phyloP scores from a whole-genome alignment of 805 yeast genomes.

The Lachancea quebecensis region DNA sequence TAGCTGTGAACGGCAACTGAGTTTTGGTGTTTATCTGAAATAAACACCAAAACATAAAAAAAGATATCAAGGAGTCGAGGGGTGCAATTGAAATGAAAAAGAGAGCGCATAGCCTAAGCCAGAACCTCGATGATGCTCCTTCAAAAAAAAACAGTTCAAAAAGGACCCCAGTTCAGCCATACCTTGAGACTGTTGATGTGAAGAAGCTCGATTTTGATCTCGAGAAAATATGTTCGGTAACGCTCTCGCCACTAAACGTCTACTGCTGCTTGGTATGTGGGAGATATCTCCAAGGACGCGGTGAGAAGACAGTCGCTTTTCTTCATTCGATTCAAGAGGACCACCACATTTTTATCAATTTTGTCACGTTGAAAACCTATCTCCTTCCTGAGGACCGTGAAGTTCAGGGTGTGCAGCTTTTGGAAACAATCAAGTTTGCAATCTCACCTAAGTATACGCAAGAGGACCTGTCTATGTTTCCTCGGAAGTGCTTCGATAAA shows the following conservation, averaged over 20 bases:
- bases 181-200: constrained; percentile 28
- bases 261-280: constrained; percentile 74
- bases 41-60: too few species aligned
- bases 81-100: background rate
- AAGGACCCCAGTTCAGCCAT: background rate
- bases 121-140: background rate
- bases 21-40: too few species aligned
- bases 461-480: constrained; percentile 33
- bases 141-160: background rate
- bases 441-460: constrained; percentile 45
- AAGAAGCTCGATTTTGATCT: constrained; percentile 55
- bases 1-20: too few species aligned
- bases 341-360: constrained; percentile 58
- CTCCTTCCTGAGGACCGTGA: constrained; percentile 56
- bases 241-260: constrained; percentile 53
- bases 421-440: constrained; percentile 47
- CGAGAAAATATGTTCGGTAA: constrained; percentile 58
- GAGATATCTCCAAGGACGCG: constrained; percentile 63
- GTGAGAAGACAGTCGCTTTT: constrained; percentile 57
- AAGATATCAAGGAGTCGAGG: too few species aligned
- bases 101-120: background rate
- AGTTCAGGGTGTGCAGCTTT: constrained; percentile 23
- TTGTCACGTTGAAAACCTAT: constrained; percentile 43
- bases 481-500: constrained; percentile 35
- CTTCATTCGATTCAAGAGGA: constrained; percentile 54